Evolutionary conservation across 192 early-diverging fungal species (phyloP).

Genomic region (Gryganskiella cystojenkinii): DNA sequence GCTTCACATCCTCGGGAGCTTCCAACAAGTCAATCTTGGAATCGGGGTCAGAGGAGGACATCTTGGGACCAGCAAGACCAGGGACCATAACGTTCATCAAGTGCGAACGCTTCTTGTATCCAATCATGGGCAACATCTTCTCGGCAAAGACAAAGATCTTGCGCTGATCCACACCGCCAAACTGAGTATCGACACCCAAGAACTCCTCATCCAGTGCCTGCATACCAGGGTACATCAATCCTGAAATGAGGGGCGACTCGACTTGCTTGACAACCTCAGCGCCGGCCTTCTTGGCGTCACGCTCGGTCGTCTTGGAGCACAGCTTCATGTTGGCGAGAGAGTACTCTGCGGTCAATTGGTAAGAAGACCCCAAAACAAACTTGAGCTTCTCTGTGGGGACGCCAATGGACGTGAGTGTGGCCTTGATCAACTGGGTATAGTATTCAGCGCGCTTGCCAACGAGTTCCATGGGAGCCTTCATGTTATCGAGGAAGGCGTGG

Average conservation of each 20-base stretch:
- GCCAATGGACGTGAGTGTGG: conserved; percentile 91
- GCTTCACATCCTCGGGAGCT: conserved; percentile 75
- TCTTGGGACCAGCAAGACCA: conserved; percentile 93
- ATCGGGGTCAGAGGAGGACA: conserved; percentile 96
- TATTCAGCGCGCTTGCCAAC: conserved; percentile 90
- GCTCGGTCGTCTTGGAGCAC: conserved; percentile 87
- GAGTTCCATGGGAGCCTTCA: conserved; percentile 95
- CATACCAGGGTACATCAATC: conserved; percentile 96
- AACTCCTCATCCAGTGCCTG: conserved; percentile 99
- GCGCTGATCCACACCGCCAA: conserved; percentile 98
- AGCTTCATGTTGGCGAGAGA: conserved; percentile 93
- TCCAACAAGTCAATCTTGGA: conserved; percentile 99
- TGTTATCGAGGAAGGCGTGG: conserved; percentile 98
- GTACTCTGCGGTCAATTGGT: conserved; percentile 91
- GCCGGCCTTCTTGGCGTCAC: conserved; percentile 98
- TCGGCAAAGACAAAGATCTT: conserved; percentile 99
- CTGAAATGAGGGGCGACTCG: conserved; percentile 86
- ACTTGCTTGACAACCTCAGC: conserved; percentile 99
- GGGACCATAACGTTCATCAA: conserved; percentile 99
- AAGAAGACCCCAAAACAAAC: conserved; percentile 91
- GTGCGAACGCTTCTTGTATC: conserved; percentile 97
- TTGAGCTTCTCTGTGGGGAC: conserved; percentile 92
- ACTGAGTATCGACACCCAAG: conserved; percentile 93
- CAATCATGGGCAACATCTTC: conserved; percentile 92
- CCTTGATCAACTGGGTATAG: conserved; percentile 93